Conservation (phyloP, 1,284 basidiomycete species). For the Cryptococcus neoformans region DNA sequence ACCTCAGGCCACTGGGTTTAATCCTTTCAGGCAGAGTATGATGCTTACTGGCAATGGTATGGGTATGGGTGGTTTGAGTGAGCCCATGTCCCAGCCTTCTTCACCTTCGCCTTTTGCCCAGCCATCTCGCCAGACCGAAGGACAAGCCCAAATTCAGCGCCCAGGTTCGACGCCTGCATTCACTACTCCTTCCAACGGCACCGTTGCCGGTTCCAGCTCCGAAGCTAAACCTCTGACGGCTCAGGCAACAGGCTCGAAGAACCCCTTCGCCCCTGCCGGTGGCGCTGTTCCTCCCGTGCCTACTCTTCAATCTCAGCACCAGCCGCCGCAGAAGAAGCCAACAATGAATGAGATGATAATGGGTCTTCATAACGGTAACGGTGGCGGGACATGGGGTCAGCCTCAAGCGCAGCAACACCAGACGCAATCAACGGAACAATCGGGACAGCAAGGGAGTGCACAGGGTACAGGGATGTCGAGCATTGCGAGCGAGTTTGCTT, state of each 20-base stretch:
- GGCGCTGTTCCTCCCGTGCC: slow-evolving; percentile 49
- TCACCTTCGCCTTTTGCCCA: slow-evolving; percentile 19
- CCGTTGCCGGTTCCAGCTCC: slow-evolving; percentile 31
- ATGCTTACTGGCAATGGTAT: slow-evolving; percentile 17
- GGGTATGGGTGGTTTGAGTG: background rate
- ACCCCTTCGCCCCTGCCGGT: slow-evolving; percentile 83
- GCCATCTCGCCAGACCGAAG: slow-evolving; percentile 13
- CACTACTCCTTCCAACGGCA: slow-evolving; percentile 47
- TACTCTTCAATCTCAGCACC: slow-evolving; percentile 25
- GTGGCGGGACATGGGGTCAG: slow-evolving; percentile 7
- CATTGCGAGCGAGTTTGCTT: slow-evolving; percentile 42
- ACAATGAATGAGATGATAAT: slow-evolving; percentile 77
- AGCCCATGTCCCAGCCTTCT: slow-evolving; percentile 16
- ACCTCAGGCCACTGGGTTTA: slow-evolving; percentile 70
- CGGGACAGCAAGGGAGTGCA: slow-evolving; percentile 8
- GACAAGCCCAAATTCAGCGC: slow-evolving; percentile 41
- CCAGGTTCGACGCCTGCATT: slow-evolving; percentile 32
- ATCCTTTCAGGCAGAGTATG: slow-evolving; percentile 61
- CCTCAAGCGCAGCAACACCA: slow-evolving; percentile 4
- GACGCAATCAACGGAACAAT: background rate
- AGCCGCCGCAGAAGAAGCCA: slow-evolving; percentile 69
- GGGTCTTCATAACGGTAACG: slow-evolving; percentile 35
- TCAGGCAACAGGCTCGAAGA: slow-evolving; percentile 89
- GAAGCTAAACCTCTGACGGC: slow-evolving; percentile 61
- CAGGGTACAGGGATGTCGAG: slow-evolving; percentile 34